Percentiles rank a stretch among this genome's conserved stretches.
Evolutionary conservation across 169 alveolate species (phyloP).

Genomic region (Cryptosporidium sp.): DNA sequence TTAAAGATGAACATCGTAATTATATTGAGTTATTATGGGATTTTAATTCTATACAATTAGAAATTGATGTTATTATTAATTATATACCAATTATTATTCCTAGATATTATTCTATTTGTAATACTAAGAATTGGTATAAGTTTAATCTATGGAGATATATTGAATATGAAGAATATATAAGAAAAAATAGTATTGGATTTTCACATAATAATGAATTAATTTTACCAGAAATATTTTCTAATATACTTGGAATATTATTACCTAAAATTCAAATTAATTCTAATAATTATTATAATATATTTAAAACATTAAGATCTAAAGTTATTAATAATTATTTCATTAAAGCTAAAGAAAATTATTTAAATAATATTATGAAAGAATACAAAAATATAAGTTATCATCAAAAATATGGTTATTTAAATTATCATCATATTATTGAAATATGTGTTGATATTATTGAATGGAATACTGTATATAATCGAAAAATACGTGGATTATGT

Average conservation of each 20-base stretch:
- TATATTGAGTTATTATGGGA: conserved; percentile 68
- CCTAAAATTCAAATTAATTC: not conserved
- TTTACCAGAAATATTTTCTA: conserved; percentile 3
- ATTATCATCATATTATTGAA: conserved; percentile 12
- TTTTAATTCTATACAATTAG: conserved; percentile 39
- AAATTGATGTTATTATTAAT: conserved; percentile 12
- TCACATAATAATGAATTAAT: not conserved
- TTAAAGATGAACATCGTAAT: conserved; percentile 62
- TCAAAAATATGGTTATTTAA: not conserved
- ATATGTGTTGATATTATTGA: conserved; percentile 62
- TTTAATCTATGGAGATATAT: conserved; percentile 41
- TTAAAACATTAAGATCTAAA: conserved; percentile 6
- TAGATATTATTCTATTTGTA: conserved; percentile 68
- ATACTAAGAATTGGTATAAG: conserved; percentile 38
- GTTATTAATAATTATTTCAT: not conserved
- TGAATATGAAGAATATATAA: not conserved
- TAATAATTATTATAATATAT: not conserved
- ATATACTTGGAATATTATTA: not conserved
- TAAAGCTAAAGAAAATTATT: conserved; percentile 1
- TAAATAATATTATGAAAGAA: not conserved
- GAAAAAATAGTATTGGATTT: not conserved
- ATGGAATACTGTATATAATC: conserved; percentile 57
- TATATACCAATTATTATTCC: conserved; percentile 51
- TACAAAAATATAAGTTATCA: not conserved
- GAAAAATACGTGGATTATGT: conserved; percentile 64